Evolutionary conservation across 208 protist species (phyloP), one percentile per base, ranked within the genome.

Genomic region (Trypanosoma boissoni): DNA sequence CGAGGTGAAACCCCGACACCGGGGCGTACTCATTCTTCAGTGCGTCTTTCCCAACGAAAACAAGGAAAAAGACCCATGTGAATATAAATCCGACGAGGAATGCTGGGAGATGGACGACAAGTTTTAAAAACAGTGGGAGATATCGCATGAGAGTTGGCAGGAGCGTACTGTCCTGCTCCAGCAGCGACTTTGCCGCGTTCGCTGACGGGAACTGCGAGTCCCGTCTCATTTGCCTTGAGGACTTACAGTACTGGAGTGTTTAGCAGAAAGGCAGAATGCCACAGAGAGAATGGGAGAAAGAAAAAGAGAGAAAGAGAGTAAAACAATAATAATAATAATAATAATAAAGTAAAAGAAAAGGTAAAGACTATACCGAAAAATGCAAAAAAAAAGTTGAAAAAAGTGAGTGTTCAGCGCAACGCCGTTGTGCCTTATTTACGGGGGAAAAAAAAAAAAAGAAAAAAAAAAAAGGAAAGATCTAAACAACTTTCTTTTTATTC

Each of bases 1-100:
- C 58, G 12, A 92, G 63, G 57, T 92, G 83, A 46, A 86, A 90
- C 2, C 86, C 86, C 3, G 74, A 74, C 2, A 92, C 74, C 1
- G 86, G 86, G 16, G 70, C 75, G 20, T 81, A 60, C 10, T 55
- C 68, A 21, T 76, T 63, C 0, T 54, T 41, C 32, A 92, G 84
- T 12, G 44, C 53, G 5, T 51, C 49, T 1, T 46, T 37, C 7
- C 86, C 77, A 26, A 90, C 59, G 3, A 76, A 29, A 0, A 65
- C 3, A 20, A 85, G 42, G 52, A 86, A 72, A 58, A 76, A 74
- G 21, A 76, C 1, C 12, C 86, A 59, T 0, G 72, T 80, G n/a
- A 71, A 18, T 9, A 79, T 14, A 53, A 89, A 88, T 8, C 86
- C 86, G 3, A 80, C 18, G 14, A 88, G 23, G 54, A 90, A 55